Percentiles rank a stretch among this genome's conserved stretches.
Evolutionary conservation across 2,329 filamentous ascomycete genomes (phyloP).

Genomic region (Exserohilum turcica): DNA sequence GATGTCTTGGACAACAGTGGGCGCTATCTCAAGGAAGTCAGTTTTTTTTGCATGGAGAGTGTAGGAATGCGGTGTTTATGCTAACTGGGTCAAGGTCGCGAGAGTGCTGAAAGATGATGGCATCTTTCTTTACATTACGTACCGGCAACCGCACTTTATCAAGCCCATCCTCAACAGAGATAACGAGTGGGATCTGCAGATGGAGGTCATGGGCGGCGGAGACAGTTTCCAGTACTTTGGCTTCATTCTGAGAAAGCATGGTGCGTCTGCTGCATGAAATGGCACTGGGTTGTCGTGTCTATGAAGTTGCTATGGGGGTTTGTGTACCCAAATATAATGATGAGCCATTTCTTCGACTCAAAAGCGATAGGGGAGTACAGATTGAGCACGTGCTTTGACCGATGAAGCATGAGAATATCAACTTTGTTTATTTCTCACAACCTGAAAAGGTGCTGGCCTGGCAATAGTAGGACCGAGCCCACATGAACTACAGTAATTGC

Average conservation of each 20-base stretch:
- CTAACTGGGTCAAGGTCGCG: constrained; percentile 42
- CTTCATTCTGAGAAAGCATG: constrained; percentile 8
- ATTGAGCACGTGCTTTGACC: no score
- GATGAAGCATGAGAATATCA: no score
- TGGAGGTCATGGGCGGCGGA: constrained; percentile 27
- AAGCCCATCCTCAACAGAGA: constrained; percentile 10
- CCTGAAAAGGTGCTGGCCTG: neutral
- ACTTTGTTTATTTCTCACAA: no score
- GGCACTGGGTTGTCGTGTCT: no score
- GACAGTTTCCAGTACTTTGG: constrained; percentile 34
- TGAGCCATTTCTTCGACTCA: no score
- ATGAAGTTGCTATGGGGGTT: no score
- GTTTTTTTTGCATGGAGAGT: neutral
- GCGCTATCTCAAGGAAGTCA: constrained; percentile 58
- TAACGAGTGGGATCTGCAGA: constrained; percentile 29
- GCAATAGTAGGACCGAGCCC: neutral
- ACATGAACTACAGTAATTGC: neutral
- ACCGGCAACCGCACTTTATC: constrained; percentile 41
- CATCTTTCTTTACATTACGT: constrained; percentile 56
- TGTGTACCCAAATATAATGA: no score
- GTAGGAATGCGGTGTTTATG: no score
- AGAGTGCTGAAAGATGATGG: constrained; percentile 57
- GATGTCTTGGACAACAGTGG: constrained; percentile 56
- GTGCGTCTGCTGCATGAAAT: no score
- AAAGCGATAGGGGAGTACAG: no score